phyloP scores from a whole-genome alignment of 345 rosid species.

The Crucihimalaya himalaica region DNA sequence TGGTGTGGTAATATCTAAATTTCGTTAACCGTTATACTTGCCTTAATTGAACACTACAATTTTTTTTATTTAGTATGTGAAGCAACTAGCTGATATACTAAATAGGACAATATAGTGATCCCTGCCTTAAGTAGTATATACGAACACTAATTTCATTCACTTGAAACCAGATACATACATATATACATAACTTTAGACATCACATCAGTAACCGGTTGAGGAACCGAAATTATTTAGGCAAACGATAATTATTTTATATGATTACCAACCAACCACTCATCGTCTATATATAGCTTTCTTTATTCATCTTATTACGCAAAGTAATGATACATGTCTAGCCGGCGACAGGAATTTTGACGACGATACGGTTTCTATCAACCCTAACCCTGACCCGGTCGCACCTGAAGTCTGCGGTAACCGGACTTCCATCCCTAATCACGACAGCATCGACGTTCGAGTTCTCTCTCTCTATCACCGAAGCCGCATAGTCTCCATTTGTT shows the following conservation, averaged over 20 bases:
- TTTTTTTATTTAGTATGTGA: not conserved
- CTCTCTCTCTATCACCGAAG: slow-evolving; percentile 31
- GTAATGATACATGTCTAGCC: slow-evolving; percentile 18
- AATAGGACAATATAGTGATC: not conserved
- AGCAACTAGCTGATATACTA: not conserved
- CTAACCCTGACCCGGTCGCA: slow-evolving; percentile 41
- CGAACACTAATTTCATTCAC: not conserved
- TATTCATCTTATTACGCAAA: not conserved
- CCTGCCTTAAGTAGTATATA: not conserved
- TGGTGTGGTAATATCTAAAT: not conserved
- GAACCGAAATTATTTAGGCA: not conserved
- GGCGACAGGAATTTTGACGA: slow-evolving; percentile 16
- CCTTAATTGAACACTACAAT: not conserved
- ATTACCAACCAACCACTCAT: not conserved
- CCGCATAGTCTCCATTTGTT: slow-evolving; percentile 35
- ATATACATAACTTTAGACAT: not conserved
- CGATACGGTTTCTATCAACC: slow-evolving; percentile 31
- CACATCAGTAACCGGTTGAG: not conserved
- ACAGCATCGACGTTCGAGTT: slow-evolving; percentile 19
- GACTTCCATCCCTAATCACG: slow-evolving; percentile 31
- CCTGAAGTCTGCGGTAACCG: slow-evolving; percentile 30
- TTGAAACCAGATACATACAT: not conserved
- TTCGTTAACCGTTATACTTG: not conserved
- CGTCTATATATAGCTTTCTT: not conserved
- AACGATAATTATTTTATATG: not conserved